Evolutionary conservation across 345 rosid species (phyloP), one percentile per base, ranked within the genome.

Genomic region (Camelina neglecta): DNA sequence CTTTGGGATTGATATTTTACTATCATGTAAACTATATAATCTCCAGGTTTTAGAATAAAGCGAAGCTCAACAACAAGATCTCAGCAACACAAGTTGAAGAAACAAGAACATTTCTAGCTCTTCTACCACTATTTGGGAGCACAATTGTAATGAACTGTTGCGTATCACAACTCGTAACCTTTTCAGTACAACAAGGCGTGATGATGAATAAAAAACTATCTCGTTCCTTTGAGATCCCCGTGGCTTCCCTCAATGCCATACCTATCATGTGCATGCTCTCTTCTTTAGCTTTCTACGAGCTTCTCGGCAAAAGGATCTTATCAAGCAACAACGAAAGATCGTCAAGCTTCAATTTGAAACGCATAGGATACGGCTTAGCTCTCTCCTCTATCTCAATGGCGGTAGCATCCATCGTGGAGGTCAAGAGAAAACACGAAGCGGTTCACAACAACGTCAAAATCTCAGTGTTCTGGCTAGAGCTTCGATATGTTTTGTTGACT

Each of bases 131-230:
- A 24, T 90, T 86, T 35, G 82, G 18, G 1, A 77, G 87, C 86
- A 86, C 91, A n/a, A 86, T 90, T 76, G 59, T 83, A 83, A 84
- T 83, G 91, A 88, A 78, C 71, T 83, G 88, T 42, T 88, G 90
- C 79, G 56, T 86, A 4, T 90, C 93, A 23, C 90, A 86, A 63
- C 79, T 90, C 4, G 73, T 65, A 39, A 90, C 92, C 44, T 86
- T 86, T 75, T 83, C 93, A 6, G 86, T 86, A 38, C 75, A 81
- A 65, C 93, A 86, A 83, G 90, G 88, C 74, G 29, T 62, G 75
- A 24, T 73, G 62, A 88, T 86, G 93, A 60, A 84, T 57, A 84
- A 75, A 80, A 76, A 70, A 11, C 20, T 88, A 53, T 24, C 58
- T 8, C 33, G 23, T 71, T 15, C 65, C 39, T 82, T 86, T 70